A percentile compares a stretch with the other conserved stretches of the same genome.
Conservation (phyloP, 768 basidiomycete species). For the Suillus weaverae region DNA sequence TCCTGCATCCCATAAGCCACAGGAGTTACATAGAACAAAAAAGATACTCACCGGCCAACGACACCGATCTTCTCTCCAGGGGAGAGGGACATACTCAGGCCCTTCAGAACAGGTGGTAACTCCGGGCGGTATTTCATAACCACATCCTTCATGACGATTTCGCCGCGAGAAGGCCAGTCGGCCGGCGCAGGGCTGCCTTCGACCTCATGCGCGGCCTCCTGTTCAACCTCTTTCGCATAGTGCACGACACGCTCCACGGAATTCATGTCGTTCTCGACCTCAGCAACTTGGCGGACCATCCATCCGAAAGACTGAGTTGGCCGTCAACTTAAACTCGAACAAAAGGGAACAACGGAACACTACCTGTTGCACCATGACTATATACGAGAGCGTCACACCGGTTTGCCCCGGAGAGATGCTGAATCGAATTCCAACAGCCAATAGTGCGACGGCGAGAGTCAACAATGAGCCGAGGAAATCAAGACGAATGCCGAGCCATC, state of each 20-base stretch:
- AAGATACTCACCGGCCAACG: constrained; percentile 55
- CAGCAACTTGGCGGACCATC: constrained; percentile 76
- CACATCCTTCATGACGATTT: constrained; percentile 72
- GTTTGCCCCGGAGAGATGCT: constrained; percentile 79
- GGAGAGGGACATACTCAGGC: constrained; percentile 59
- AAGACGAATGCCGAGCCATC: constrained; percentile 89
- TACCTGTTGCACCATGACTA: constrained; percentile 76
- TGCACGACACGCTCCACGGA: constrained; percentile 83
- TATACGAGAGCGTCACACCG: constrained; percentile 75
- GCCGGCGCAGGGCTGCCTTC: constrained; percentile 57
- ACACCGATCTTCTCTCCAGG: constrained; percentile 92
- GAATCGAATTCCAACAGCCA: constrained; percentile 73
- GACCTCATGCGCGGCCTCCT: constrained; percentile 73
- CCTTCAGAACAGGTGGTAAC: constrained; percentile 86
- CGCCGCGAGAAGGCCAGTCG: constrained; percentile 76
- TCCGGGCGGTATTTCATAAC: constrained; percentile 84
- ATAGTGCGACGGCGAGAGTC: constrained; percentile 76
- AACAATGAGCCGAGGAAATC: constrained; percentile 76
- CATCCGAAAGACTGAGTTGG: constrained; percentile 58
- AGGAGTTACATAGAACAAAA: constrained; percentile 11
- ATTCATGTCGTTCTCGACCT: constrained; percentile 94
- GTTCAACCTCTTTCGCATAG: constrained; percentile 78
- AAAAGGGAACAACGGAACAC: constrained; percentile 19
- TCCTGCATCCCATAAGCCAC: constrained; percentile 37
- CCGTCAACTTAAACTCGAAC: constrained; percentile 11